These are phyloP conservation scores for Vaccinium macrocarpon DNA, from an alignment of 148 eudicot species.

Conservation along the genomic window DNA sequence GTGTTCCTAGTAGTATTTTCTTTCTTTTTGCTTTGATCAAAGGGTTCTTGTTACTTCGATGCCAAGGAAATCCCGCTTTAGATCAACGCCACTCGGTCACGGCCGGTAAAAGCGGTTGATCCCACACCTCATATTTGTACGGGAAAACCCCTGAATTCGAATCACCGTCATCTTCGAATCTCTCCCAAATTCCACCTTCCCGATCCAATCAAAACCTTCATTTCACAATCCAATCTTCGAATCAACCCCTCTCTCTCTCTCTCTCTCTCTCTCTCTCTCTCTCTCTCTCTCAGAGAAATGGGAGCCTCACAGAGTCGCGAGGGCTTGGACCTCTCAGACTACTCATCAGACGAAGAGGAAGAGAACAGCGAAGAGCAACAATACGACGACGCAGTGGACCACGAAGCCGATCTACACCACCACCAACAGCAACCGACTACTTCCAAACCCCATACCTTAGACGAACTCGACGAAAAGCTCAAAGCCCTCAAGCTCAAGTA, in stretches of 20 bases:
- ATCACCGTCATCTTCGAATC: background rate
- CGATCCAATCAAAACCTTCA: background rate
- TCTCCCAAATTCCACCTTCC: background rate
- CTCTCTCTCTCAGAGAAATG: background rate
- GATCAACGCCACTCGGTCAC: background rate
- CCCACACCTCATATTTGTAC: background rate
- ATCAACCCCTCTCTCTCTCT: background rate
- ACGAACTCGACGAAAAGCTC: constrained; percentile 59
- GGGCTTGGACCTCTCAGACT: background rate
- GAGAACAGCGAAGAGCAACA: constrained; percentile 10
- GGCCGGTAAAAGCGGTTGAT: constrained; percentile 4
- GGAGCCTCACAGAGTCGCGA: constrained; percentile 11
- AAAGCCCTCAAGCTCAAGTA: constrained; percentile 59
- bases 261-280: background rate
- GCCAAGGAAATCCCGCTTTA: background rate
- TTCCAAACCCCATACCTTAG: constrained; percentile 34
- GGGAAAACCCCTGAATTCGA: background rate
- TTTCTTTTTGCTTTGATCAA: background rate
- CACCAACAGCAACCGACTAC: constrained; percentile 13
- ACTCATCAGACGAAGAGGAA: background rate
- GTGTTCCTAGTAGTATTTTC: background rate
- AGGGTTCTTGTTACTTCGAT: background rate
- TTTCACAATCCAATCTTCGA: background rate
- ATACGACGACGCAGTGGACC: constrained; percentile 35
- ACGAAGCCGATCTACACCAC: constrained; percentile 12